Evolutionary conservation across 1,284 basidiomycete genomes (phyloP).

Genomic region (Trichosporon sp.): DNA sequence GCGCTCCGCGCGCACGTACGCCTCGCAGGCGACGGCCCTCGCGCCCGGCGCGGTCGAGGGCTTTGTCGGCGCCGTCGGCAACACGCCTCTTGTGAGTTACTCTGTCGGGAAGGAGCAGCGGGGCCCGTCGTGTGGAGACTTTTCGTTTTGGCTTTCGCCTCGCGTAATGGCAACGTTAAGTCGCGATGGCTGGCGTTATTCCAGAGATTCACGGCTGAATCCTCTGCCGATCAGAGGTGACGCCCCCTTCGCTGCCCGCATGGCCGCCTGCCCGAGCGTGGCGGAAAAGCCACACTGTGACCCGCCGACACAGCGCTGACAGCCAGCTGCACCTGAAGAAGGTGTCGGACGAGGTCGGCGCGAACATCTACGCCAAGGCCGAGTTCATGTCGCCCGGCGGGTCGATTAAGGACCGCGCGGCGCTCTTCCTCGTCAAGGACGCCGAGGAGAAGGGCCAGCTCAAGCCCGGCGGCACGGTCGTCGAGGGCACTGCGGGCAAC

Average conservation of each 20-base stretch:
- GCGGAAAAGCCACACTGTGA: neutral
- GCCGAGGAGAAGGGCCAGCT: constrained; percentile 77
- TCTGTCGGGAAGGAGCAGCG: too few species aligned
- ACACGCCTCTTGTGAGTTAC: constrained; percentile 83
- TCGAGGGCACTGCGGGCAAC: constrained; percentile 98
- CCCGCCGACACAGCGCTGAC: neutral
- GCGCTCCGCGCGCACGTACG: constrained; percentile 29
- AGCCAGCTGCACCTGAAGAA: constrained; percentile 72
- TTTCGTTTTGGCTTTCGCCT: neutral
- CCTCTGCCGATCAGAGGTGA: too few species aligned
- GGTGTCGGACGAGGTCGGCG: constrained; percentile 85
- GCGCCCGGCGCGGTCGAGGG: constrained; percentile 60
- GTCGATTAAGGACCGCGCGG: constrained; percentile 96
- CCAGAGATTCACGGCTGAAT: neutral
- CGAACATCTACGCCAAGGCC: constrained; percentile 85
- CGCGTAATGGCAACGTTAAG: neutral
- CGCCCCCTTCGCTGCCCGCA: neutral
- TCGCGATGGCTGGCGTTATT: neutral
- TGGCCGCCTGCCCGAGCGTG: too few species aligned
- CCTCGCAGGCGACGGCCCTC: constrained; percentile 33
- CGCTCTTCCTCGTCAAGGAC: constrained; percentile 80
- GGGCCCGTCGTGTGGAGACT: neutral
- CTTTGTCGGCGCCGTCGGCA: constrained; percentile 84
- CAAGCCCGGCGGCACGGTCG: constrained; percentile 86
- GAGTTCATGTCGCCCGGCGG: constrained; percentile 99